These are phyloP conservation scores for Ophiostoma quercus DNA, from an alignment of 2,329 filamentous ascomycete species.

Conservation along the genomic window DNA sequence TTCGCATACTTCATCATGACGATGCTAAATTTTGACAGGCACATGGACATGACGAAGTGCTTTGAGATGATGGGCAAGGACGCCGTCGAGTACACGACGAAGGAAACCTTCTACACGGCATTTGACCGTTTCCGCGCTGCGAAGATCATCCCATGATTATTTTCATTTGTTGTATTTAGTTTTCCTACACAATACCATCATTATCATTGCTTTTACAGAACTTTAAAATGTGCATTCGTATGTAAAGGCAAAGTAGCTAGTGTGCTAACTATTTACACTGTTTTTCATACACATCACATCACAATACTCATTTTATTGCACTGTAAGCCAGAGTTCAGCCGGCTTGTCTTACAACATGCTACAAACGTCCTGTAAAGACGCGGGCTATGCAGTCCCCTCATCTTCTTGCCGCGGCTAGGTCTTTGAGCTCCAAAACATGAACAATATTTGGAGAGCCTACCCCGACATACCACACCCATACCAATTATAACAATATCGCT, in stretches of 20 bases:
- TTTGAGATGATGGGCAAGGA: slow-evolving; percentile 32
- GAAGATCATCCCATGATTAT: not conserved
- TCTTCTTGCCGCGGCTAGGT: slow-evolving; percentile 7
- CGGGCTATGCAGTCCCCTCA: not conserved
- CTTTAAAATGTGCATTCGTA: no score
- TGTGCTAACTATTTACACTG: not conserved
- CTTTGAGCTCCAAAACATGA: not conserved
- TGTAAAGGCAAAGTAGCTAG: not conserved
- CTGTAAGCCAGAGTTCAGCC: not conserved
- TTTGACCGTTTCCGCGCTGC: not conserved
- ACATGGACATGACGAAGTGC: slow-evolving; percentile 33
- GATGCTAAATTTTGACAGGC: slow-evolving; percentile 36
- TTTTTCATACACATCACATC: not conserved
- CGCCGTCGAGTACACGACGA: slow-evolving; percentile 26
- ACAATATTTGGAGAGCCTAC: not conserved
- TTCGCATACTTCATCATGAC: slow-evolving; percentile 36
- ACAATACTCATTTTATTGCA: not conserved
- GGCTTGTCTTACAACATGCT: not conserved
- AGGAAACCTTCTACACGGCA: not conserved
- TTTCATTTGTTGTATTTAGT: no score
- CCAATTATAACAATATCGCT: not conserved
- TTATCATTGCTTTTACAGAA: no score
- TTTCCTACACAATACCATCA: no score
- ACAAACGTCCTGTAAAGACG: not conserved
- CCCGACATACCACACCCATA: not conserved